These are phyloP conservation scores for Bigelowiella natans DNA, from an alignment of 78 protist genomes.

Conservation along the genomic window DNA sequence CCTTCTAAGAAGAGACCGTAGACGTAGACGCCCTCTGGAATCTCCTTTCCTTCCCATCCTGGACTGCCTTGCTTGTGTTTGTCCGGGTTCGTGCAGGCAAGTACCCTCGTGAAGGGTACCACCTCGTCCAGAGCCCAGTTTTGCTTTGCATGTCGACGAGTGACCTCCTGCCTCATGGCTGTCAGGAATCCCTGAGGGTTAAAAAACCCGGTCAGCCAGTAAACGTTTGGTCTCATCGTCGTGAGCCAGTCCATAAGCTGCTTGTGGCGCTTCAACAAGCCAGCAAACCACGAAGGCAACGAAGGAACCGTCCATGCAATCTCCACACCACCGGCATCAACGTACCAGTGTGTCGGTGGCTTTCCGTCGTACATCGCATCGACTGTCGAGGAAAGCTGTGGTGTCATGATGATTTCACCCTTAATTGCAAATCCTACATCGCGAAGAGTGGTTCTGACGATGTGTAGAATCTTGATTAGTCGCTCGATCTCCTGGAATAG, in stretches of 20 bases:
- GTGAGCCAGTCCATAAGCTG: constrained; percentile 58
- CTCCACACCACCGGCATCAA: neutral
- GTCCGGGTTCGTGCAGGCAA: neutral
- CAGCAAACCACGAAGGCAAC: constrained; percentile 59
- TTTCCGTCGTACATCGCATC: constrained; percentile 6
- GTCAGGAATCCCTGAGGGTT: constrained; percentile 79
- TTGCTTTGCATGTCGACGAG: constrained; percentile 47
- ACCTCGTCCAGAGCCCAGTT: constrained; percentile 76
- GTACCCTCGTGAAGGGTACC: constrained; percentile 36
- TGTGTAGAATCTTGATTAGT: constrained; percentile 27
- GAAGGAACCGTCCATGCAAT: constrained; percentile 51
- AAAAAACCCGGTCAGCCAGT: constrained; percentile 66
- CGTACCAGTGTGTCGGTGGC: neutral
- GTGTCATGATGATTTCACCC: constrained; percentile 51
- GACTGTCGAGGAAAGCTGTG: constrained; percentile 34
- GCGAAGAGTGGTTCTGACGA: constrained; percentile 28
- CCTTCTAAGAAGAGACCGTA: constrained; percentile 79
- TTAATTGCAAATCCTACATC: constrained; percentile 66
- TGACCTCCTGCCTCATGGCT: constrained; percentile 63
- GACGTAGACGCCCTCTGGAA: constrained; percentile 67
- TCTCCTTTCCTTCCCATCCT: constrained; percentile 35
- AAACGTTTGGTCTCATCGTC: constrained; percentile 46
- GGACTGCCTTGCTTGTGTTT: neutral
- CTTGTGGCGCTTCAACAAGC: constrained; percentile 33
- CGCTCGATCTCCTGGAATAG: constrained; percentile 66